Evolutionary conservation across 148 eudicot species (phyloP), one percentile per base, ranked within the genome.

Genomic region (Nyssa sinensis): DNA sequence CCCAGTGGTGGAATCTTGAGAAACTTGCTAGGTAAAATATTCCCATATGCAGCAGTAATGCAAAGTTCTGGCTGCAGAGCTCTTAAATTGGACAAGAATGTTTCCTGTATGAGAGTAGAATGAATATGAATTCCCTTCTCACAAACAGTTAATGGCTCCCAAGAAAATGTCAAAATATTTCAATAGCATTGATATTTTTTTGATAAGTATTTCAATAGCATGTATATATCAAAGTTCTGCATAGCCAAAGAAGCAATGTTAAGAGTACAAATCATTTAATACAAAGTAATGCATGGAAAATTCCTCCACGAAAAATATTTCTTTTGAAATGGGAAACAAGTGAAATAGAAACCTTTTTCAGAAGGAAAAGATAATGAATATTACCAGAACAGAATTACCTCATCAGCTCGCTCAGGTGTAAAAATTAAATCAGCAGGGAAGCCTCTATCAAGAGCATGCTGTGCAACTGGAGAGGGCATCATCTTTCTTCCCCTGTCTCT

Each of bases 1-100:
- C 98, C 98, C 76, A 86, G 85, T 33, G 86, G 79, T 64, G 98
- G 98, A 78, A 95, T 90, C 69, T 92, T 92, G 29, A 95, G 88
- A 79, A 92, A 90, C 72, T 92, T 90, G 83, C 60, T 86, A 13
- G 98, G 90, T 64, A 95, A 78, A 69, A 95, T 95, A 84, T 92
- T 95, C 70, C 98, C 98, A 83, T 95, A 95, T 64, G 98, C 97
- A 53, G 96, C 97, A 53, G 98, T 95, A 75, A 95, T 75, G 80
- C 97, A 95, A 74, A 95, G 91, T 69, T 95, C 97, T 25, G 98
- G 98, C 76, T 92, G 87, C 86, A 92, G 69, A 64, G 89, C 86
- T 78, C 79, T 87, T 71, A 95, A 84, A 78, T 74, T 83, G 71
- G 87, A 83, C 78, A 95, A 84, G 83, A 92, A 89, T 24, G 79